Conservation (phyloP, 495 filamentous ascomycete species). For the Aspergillus haitiensis region DNA sequence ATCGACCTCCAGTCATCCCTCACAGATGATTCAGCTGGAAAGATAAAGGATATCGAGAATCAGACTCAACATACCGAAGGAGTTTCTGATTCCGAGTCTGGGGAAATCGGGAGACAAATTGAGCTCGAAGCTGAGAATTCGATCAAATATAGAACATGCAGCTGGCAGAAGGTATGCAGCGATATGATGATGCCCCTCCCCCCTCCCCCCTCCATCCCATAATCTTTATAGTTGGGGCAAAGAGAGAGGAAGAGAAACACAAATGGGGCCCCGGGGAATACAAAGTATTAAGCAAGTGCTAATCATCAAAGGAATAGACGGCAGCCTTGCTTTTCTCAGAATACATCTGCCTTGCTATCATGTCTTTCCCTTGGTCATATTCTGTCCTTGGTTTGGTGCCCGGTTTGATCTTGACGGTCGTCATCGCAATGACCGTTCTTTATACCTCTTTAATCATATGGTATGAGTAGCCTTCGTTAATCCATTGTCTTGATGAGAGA, state of each 20-base stretch:
- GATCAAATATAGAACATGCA: slow-evolving; percentile 88
- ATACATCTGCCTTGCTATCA: slow-evolving; percentile 91
- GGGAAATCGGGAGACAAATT: slow-evolving; percentile 67
- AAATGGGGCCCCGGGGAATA: too few species aligned
- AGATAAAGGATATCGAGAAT: slow-evolving; percentile 41
- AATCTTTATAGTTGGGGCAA: background rate
- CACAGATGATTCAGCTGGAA: slow-evolving; percentile 31
- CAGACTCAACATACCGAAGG: slow-evolving; percentile 28
- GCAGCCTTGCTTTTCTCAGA: slow-evolving; percentile 85
- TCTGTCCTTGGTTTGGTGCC: slow-evolving; percentile 83
- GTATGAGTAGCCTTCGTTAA: slow-evolving; percentile 50
- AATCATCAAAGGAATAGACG: slow-evolving; percentile 51
- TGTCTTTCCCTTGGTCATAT: slow-evolving; percentile 92
- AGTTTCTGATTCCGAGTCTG: slow-evolving; percentile 37
- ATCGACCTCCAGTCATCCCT: slow-evolving; percentile 26
- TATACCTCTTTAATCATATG: slow-evolving; percentile 86
- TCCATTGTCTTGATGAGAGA: slow-evolving; percentile 1
- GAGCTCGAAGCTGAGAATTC: slow-evolving; percentile 73
- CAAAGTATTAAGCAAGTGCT: slow-evolving; percentile 1
- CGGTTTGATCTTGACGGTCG: slow-evolving; percentile 76
- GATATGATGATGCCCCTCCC: background rate
- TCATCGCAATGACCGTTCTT: slow-evolving; percentile 70
- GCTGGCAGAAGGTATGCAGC: slow-evolving; percentile 73
- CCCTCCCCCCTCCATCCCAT: background rate
- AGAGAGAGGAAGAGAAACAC: background rate